phyloP scores from a whole-genome alignment of 192 early-diverging fungal species.

The Backusella macrospora region DNA sequence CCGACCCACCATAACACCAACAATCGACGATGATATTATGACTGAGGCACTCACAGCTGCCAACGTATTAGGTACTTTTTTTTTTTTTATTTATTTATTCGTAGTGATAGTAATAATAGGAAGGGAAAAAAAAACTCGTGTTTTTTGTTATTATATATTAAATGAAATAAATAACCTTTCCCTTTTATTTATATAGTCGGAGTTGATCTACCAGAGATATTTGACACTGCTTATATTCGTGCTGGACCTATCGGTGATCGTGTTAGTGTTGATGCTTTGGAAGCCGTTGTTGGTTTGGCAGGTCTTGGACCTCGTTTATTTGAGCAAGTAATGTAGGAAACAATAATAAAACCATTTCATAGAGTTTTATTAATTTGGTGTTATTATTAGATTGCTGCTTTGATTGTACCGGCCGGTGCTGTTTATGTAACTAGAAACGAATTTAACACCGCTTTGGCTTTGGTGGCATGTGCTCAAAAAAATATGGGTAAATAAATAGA shows the following conservation, averaged over 20 bases:
- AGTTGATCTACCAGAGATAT: slow-evolving; percentile 52
- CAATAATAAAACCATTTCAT: not conserved
- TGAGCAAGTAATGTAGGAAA: slow-evolving; percentile 25
- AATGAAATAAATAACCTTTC: not conserved
- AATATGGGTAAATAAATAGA: slow-evolving; percentile 58
- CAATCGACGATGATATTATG: not conserved
- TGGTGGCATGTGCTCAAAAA: slow-evolving; percentile 73
- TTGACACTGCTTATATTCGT: slow-evolving; percentile 50
- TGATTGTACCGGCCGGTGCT: slow-evolving; percentile 46
- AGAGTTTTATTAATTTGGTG: not conserved
- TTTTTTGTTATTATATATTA: not conserved
- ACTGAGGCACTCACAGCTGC: slow-evolving; percentile 8
- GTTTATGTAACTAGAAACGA: slow-evolving; percentile 58
- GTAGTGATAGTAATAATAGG: not conserved
- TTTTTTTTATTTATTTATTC: too few relatives aligned
- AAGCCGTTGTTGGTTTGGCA: slow-evolving; percentile 45
- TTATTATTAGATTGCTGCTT: slow-evolving; percentile 45
- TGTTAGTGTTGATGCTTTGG: slow-evolving; percentile 48
- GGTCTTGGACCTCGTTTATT: slow-evolving; percentile 8
- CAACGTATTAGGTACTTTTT: slow-evolving; percentile 18
- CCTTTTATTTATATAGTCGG: slow-evolving; percentile 36
- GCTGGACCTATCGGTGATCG: slow-evolving; percentile 51
- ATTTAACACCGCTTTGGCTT: slow-evolving; percentile 70
- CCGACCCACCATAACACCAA: slow-evolving; percentile 1
- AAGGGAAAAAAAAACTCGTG: not conserved